These are phyloP conservation scores for Litsea cubeba DNA, from an alignment of 164 flowering plant species.

Conservation along the genomic window DNA sequence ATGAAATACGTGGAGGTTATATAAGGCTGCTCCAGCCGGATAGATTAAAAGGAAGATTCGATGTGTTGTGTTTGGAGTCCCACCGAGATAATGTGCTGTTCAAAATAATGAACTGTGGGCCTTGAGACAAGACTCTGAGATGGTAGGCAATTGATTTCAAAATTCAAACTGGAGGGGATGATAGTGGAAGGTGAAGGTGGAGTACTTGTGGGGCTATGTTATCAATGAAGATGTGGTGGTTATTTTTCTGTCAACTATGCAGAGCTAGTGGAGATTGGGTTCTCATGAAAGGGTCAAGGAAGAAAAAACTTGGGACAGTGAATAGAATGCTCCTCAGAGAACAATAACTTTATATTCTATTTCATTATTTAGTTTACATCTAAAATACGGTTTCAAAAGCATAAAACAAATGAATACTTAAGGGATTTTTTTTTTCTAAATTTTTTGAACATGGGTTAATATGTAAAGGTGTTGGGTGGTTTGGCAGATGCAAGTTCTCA, in stretches of 20 bases:
- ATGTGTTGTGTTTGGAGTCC: conserved; percentile 14
- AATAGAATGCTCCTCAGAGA: conserved; percentile 18
- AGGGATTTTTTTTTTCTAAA: too few relatives aligned
- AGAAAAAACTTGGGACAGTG: conserved; percentile 15
- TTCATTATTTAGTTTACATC: too few relatives aligned
- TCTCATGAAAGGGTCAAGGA: conserved; percentile 27
- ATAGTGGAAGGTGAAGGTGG: conserved; percentile 45
- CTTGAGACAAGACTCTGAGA: conserved; percentile 36
- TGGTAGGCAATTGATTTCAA: conserved; percentile 37
- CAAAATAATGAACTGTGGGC: conserved; percentile 57
- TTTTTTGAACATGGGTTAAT: too few relatives aligned
- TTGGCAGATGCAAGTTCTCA: too few relatives aligned
- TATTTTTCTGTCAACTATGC: conserved; percentile 54
- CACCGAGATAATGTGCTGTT: conserved; percentile 40
- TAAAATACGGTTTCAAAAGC: too few relatives aligned
- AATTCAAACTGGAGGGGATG: conserved; percentile 58
- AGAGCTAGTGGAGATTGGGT: conserved; percentile 70
- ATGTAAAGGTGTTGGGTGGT: too few relatives aligned
- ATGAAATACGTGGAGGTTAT: conserved; percentile 71
- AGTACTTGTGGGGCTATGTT: conserved; percentile 36
- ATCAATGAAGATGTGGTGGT: conserved; percentile 82
- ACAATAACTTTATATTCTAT: too few relatives aligned
- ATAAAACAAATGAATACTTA: too few relatives aligned
- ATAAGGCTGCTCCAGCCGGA: conserved; percentile 82
- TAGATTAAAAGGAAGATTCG: conserved; percentile 32